A percentile compares a stretch with the other conserved stretches of the same genome.
Conservation (phyloP, 1,284 basidiomycete genomes). For the Farysia itapuensis region DNA sequence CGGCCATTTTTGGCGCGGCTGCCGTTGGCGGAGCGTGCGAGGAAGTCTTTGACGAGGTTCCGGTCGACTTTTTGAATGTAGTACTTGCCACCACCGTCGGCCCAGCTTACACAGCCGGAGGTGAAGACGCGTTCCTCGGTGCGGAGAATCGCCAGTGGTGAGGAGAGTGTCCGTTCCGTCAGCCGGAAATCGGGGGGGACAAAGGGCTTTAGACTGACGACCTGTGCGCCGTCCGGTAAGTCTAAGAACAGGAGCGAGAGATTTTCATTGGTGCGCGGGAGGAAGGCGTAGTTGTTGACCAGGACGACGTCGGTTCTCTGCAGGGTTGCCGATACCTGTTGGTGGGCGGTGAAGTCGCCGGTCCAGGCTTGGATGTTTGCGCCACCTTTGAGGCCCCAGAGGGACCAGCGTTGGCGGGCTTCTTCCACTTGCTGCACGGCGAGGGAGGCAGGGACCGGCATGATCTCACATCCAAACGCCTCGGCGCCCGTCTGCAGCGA, state of each 20-base stretch:
- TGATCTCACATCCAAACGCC: conserved; percentile 64
- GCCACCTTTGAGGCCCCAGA: conserved; percentile 64
- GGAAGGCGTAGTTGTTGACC: conserved; percentile 64
- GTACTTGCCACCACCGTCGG: conserved; percentile 53
- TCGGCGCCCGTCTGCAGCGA: conserved; percentile 64
- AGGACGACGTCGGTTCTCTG: conserved; percentile 65
- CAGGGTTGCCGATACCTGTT: conserved; percentile 58
- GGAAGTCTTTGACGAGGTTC: conserved; percentile 25
- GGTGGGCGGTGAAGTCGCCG: conserved; percentile 63
- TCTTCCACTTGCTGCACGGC: conserved; percentile 63
- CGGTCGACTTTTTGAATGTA: conserved; percentile 53
- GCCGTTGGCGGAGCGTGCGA: conserved; percentile 2
- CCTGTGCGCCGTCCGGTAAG: conserved; percentile 63
- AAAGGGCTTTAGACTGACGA: conserved; percentile 66
- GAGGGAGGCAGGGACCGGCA: conserved; percentile 63
- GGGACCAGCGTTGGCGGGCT: conserved; percentile 62
- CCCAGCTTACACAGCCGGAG: conserved; percentile 54
- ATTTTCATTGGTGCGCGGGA: conserved; percentile 64
- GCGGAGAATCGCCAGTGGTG: conserved; percentile 52
- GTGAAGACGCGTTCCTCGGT: conserved; percentile 46
- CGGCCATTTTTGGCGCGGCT: too few species aligned
- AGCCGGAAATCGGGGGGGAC: conserved; percentile 64
- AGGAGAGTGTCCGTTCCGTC: conserved; percentile 59
- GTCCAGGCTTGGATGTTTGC: conserved; percentile 61
- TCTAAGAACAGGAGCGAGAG: conserved; percentile 66